Evolutionary conservation across 2,329 filamentous ascomycete species (phyloP).

Genomic region (Phaeosphaeria sp.): DNA sequence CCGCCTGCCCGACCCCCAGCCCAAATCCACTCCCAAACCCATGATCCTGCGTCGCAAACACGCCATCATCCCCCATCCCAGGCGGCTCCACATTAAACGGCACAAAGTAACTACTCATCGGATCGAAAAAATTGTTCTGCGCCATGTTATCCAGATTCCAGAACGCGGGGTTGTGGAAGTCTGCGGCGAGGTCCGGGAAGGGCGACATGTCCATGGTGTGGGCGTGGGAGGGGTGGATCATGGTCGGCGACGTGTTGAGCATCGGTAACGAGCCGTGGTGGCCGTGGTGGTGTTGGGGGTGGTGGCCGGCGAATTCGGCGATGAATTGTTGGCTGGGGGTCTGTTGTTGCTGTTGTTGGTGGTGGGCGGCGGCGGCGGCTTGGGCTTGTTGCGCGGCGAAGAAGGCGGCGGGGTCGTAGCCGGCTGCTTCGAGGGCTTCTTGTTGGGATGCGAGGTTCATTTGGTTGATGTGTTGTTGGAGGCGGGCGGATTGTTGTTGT

Average conservation of each 20-base stretch:
- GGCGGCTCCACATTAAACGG: constrained; percentile 90
- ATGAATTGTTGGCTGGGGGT: constrained; percentile 42
- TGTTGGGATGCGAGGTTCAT: constrained; percentile 42
- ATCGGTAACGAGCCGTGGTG: constrained; percentile 48
- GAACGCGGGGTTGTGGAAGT: constrained; percentile 38
- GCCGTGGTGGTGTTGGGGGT: constrained; percentile 47
- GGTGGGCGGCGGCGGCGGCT: constrained; percentile 10
- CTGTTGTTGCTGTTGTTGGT: constrained; percentile 18
- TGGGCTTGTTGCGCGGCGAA: constrained; percentile 24
- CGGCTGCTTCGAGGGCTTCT: constrained; percentile 31
- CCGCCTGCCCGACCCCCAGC: constrained; percentile 19
- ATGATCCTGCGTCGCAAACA: constrained; percentile 31
- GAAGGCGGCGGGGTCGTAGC: constrained; percentile 38
- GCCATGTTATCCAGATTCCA: constrained; percentile 42
- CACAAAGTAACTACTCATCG: constrained; percentile 82
- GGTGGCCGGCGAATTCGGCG: constrained; percentile 57
- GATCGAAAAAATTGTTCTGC: constrained; percentile 45
- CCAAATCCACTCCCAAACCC: constrained; percentile 15
- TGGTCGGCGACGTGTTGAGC: constrained; percentile 40
- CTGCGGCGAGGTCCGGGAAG: constrained; percentile 41
- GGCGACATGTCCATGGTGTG: constrained; percentile 42
- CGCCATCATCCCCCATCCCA: constrained; percentile 46
- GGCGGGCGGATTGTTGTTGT: constrained; percentile 30
- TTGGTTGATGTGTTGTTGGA: constrained; percentile 39
- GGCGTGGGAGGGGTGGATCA: constrained; percentile 36